Base-by-base conservation (phyloP, 441 rosid genomes). In the Mallotus japonicus region DNA sequence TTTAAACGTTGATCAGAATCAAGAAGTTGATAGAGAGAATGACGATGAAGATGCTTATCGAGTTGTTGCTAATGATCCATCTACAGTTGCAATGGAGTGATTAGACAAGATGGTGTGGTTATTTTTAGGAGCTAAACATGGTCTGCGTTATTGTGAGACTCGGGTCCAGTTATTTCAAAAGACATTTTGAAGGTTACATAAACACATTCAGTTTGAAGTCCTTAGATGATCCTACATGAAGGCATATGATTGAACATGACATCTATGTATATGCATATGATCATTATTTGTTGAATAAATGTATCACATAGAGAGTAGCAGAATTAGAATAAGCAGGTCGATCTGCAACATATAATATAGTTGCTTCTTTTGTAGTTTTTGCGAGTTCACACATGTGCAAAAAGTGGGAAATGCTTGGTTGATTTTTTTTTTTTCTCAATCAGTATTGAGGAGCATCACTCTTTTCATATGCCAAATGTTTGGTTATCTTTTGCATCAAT, bases 21-120 rank as follows among this genome's bases (percentile, higher is more conserved):
- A 78, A 56, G 86, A 82, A 40, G 77, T 72, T 5, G 75, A 78
- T 16, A 62, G 53, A 19, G 82, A 78, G 61, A 85, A 76, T 2
- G 82, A 77, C 20, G 81, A 62, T 32, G 73, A 75, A 11, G 79
- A 75, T 12, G 72, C 64, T 16, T 83, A 73, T 72, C 78, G 62
- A 76, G 55, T 82, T 16, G 80, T 78, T 32, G 77, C 73, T 20
- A 73, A 71, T 72, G 75, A 77, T 75, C 80, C 83, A 65, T 83
- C 84, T 70, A 62, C 87, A 24, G 67, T 69, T 60, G 78, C 73
- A 66, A 75, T 72, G 79, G 83, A 79, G 32, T 79, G 83, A 83
- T 28, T 62, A 44, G 62, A 69, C 65, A 54, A 61, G 53, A 58
- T 10, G 32, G 32, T 20, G 54, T 17, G 19, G 46, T 64, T 40